Base-by-base conservation (phyloP, 208 protist genomes). In the Crithidia bombi region DNA sequence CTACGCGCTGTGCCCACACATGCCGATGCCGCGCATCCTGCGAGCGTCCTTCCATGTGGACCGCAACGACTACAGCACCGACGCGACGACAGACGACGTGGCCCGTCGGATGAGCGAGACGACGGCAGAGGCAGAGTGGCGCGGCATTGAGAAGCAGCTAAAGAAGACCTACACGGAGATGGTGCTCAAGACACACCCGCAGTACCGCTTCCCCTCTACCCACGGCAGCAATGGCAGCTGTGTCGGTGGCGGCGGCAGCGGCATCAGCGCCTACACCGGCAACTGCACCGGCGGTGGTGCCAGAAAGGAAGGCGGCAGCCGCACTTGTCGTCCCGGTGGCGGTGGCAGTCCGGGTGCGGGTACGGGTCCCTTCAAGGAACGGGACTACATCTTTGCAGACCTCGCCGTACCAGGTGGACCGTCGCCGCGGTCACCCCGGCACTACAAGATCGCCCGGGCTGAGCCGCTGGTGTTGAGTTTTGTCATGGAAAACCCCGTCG, bases 381-480 rank as follows among this genome's bases (percentile, higher is more conserved):
- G 26, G 28, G 59, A 56, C 46, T 66, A 70, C 43, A 70, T 58
- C 54, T 62, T 58, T 44, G 41, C 41, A 1, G 59, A 52, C 44
- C n/a, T 62, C 17, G 41, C 15, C n/a, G 44, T 10, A 6, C 32
- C 67, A 14, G 28, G 43, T 23, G 41, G 33, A 0, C 32, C 55
- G n/a, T n/a, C n/a, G 28, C 39, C 39, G 64, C 46, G 30, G 30
- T 3, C 23, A 19, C 57, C 19, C 54, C 71, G 74, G 30, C 69
- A 65, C 57, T 86, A 73, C 65, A 69, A 50, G 19, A 86, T 92
- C 49, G 73, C 85, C 47, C 72, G 81, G 15, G 73, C 63, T 0
- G 90, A 93, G 78, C 79, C 90, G 33, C 83, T 95, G 12, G 58
- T 78, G 61, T 59, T 95, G 32, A 82, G 59, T 49, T 81, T 95